Conservation (phyloP, 1,284 basidiomycete genomes). For the Stereum hirsutum region DNA sequence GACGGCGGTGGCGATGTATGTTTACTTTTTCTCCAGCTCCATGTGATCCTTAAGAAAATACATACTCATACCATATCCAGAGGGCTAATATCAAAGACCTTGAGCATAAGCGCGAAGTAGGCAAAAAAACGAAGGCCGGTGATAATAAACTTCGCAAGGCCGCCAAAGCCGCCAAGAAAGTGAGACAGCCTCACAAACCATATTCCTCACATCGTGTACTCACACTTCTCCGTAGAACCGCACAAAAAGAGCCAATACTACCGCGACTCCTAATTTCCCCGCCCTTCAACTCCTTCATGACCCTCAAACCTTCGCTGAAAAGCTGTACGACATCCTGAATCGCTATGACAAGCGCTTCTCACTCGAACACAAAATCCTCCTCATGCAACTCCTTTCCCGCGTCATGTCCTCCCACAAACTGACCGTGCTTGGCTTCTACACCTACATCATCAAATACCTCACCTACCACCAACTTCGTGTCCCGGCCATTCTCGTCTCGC, state of each 20-base stretch:
- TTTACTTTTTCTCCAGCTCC: conserved; percentile 2
- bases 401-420: conserved; percentile 93
- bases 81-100: conserved; percentile 61
- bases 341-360: conserved; percentile 89
- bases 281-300: conserved; percentile 93
- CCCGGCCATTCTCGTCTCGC: conserved; percentile 88
- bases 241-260: conserved; percentile 33
- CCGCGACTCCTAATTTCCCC: conserved; percentile 71
- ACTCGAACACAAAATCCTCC: conserved; percentile 93
- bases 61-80: no score
- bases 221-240: conserved; percentile 42
- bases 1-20: conserved; percentile 55
- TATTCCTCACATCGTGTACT: conserved; percentile 7
- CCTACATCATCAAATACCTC: conserved; percentile 93
- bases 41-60: not conserved
- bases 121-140: conserved; percentile 79
- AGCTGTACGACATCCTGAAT: conserved; percentile 83
- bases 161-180: conserved; percentile 65
- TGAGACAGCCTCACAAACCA: conserved; percentile 6
- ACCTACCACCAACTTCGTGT: conserved; percentile 90
- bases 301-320: conserved; percentile 94
- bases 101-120: conserved; percentile 79
- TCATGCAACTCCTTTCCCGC: conserved; percentile 96
- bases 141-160: conserved; percentile 73
- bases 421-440: conserved; percentile 94